Evolutionary conservation across 2,329 filamentous ascomycete species (phyloP).

Genomic region (Diaporthe citri): DNA sequence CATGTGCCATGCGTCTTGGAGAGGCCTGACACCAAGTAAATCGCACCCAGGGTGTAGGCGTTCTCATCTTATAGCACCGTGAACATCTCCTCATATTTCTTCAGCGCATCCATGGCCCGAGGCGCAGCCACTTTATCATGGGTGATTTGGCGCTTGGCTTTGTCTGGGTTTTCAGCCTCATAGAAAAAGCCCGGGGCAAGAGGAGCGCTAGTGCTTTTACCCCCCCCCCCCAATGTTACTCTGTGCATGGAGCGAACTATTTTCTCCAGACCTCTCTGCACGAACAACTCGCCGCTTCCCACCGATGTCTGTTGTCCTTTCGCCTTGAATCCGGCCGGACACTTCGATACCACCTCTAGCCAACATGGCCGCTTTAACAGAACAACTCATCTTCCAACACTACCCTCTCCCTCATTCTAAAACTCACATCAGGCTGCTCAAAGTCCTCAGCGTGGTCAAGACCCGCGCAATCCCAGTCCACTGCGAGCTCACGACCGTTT

Average conservation of each 20-base stretch:
- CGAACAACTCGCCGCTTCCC: not conserved
- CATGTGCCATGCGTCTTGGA: not conserved
- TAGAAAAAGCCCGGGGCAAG: too few species aligned
- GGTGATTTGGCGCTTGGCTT: too few species aligned
- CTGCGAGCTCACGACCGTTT: not conserved
- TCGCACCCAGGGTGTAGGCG: too few species aligned
- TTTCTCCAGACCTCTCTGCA: not conserved
- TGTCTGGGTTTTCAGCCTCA: too few species aligned
- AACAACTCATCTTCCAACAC: not conserved
- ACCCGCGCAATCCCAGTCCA: not conserved
- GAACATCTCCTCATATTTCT: not conserved
- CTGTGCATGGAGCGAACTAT: not conserved
- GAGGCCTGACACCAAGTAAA: too few species aligned
- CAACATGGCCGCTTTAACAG: not conserved
- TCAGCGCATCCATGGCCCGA: too few species aligned
- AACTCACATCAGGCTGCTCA: slow-evolving; percentile 6
- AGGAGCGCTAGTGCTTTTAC: not conserved
- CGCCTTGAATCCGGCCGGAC: not conserved
- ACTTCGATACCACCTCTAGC: not conserved
- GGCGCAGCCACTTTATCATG: too few species aligned
- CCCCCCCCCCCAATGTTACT: not conserved
- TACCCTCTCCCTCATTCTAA: not conserved
- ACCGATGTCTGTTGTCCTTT: not conserved
- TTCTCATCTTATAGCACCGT: not conserved
- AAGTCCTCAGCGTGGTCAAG: not conserved